Base-by-base conservation (phyloP, 441 rosid genomes). In the Gossypium lobatum region DNA sequence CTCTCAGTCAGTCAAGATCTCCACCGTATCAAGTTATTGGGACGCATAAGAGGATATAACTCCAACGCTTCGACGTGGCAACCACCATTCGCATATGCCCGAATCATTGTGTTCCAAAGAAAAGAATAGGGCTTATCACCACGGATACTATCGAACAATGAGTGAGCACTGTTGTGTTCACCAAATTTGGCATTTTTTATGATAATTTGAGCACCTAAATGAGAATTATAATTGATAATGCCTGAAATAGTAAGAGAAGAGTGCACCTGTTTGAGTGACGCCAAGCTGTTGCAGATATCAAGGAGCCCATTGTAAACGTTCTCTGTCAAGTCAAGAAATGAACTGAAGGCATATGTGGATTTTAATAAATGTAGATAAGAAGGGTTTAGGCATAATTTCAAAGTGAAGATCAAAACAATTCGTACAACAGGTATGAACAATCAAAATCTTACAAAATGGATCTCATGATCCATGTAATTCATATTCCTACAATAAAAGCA, bases 91-190 rank as follows among this genome's bases (percentile, higher is more conserved):
- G 85, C 84, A 74, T 78, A 82, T 25, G 88, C 87, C 55, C 89
- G 80, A 75, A 87, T 77, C 87, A 84, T 85, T 42, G 85, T 83
- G 58, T 84, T 87, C 84, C 87, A 84, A 31, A 82, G 81, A 68
- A 88, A 84, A 70, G 87, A 88, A 77, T 63, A 21, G 52, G 78
- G 72, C 4, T 64, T 71, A 2, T 70, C 75, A 39, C 70, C 55
- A 8, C n/a, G 57, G 16, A 79, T 52, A 31, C 37, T 16, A 72
- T 83, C 73, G 72, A 86, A 86, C 68, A 88, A 52, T 13, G 82
- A 74, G 23, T 86, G 77, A 20, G 85, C 82, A 8, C 31, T 18
- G 10, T 46, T 59, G 18, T 50, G 69, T 60, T 78, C 73, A 25
- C 83, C 85, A 3, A 59, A 79, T 67, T 83, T 68, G 64, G 86